These are phyloP conservation scores for Xylaria sp. DNA, from an alignment of 2,329 filamentous ascomycete species.

Conservation along the genomic window DNA sequence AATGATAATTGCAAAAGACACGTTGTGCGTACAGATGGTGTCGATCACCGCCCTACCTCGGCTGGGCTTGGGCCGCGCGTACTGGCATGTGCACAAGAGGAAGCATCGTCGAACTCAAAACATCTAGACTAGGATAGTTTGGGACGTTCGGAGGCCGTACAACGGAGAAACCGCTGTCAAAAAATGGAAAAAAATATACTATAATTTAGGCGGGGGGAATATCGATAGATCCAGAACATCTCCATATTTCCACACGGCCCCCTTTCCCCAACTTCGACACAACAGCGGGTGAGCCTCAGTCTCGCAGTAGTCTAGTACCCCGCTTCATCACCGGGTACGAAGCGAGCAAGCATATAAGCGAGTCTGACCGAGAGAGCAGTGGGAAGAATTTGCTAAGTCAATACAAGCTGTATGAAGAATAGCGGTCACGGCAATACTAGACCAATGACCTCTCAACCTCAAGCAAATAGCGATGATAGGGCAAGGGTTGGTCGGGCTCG, in stretches of 20 bases:
- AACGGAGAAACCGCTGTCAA: neutral
- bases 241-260: neutral
- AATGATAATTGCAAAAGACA: neutral
- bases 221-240: constrained; percentile 6
- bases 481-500: constrained; percentile 3
- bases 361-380: constrained; percentile 1
- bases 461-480: neutral
- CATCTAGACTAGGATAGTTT: constrained; percentile 4
- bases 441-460: neutral
- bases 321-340: constrained; percentile 6
- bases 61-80: constrained; percentile 11
- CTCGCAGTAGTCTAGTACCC: neutral
- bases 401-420: constrained; percentile 1
- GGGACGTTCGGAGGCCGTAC: neutral
- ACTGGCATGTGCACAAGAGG: neutral
- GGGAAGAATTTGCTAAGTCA: constrained; percentile 8
- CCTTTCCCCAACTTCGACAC: constrained; percentile 8
- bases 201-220: neutral
- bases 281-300: constrained; percentile 11
- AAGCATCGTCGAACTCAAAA: constrained; percentile 1
- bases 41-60: neutral
- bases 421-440: constrained; percentile 9
- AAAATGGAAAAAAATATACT: neutral
- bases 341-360: constrained; percentile 8
- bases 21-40: neutral